Evolutionary conservation across 2,329 filamentous ascomycete genomes (phyloP).

Genomic region (Diaporthe ampelina): DNA sequence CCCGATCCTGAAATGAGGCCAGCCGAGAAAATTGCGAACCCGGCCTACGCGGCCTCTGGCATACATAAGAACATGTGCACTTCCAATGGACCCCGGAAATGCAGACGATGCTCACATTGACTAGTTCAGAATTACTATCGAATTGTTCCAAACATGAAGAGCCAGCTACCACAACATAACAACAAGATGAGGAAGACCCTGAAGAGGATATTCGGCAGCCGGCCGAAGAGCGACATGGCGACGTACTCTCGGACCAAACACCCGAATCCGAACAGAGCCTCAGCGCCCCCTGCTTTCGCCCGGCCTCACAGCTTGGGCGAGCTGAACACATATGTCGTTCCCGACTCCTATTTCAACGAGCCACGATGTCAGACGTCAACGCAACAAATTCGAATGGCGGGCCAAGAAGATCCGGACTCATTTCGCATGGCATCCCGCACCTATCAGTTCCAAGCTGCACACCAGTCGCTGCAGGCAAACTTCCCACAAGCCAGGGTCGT

Average conservation of each 20-base stretch:
- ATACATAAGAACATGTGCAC: slow-evolving; percentile 17
- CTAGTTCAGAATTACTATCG: neutral
- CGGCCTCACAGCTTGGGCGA: neutral
- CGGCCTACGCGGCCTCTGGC: no score
- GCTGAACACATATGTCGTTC: neutral
- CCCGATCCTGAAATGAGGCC: slow-evolving; percentile 3
- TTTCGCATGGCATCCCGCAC: neutral
- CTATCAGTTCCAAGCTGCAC: neutral
- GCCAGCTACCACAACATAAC: no score
- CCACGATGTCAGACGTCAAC: neutral
- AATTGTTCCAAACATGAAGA: neutral
- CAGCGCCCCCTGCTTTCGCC: neutral
- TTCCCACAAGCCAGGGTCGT: slow-evolving; percentile 11
- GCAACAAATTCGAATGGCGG: no score
- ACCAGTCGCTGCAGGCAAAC: neutral
- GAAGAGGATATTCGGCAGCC: neutral
- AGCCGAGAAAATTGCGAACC: neutral
- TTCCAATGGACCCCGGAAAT: neutral
- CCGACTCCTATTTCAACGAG: neutral
- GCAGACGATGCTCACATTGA: neutral
- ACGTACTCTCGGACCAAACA: neutral
- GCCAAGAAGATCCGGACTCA: neutral
- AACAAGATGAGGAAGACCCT: slow-evolving; percentile 23
- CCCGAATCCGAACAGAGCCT: slow-evolving; percentile 12
- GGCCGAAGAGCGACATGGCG: neutral